phyloP scores from a whole-genome alignment of 371 early-diverging fungal genomes.

The Rhizopus microsporus region DNA sequence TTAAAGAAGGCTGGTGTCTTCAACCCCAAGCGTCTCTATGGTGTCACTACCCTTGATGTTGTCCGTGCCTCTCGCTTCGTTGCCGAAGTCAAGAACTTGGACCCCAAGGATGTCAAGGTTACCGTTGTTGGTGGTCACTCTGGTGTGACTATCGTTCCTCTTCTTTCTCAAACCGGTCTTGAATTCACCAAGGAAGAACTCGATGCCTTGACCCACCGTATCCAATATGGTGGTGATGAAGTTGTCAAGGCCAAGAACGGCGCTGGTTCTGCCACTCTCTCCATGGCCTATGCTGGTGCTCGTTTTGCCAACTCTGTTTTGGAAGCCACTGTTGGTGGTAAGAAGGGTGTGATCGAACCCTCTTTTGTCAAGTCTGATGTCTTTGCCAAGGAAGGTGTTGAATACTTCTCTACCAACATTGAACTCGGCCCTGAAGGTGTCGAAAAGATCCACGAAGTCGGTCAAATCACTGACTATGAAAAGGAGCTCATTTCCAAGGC shows the following conservation, averaged over 20 bases:
- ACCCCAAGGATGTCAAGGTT: slow-evolving; percentile 79
- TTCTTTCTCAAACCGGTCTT: slow-evolving; percentile 87
- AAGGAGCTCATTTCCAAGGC: slow-evolving; percentile 86
- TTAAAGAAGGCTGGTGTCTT: slow-evolving; percentile 93
- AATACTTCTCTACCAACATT: slow-evolving; percentile 96
- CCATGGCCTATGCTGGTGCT: slow-evolving; percentile 98
- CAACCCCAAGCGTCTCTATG: slow-evolving; percentile 94
- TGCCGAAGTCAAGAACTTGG: slow-evolving; percentile 74
- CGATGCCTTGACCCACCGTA: slow-evolving; percentile 93
- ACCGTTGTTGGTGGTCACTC: slow-evolving; percentile 99
- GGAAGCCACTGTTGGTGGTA: slow-evolving; percentile 83
- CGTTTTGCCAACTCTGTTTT: slow-evolving; percentile 94
- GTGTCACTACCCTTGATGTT: slow-evolving; percentile 98
- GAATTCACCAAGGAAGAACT: slow-evolving; percentile 89
- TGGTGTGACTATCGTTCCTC: slow-evolving; percentile 97
- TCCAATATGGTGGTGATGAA: slow-evolving; percentile 99
- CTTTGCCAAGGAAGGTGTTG: slow-evolving; percentile 65
- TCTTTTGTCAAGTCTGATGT: slow-evolving; percentile 90
- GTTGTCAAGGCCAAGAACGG: slow-evolving; percentile 99
- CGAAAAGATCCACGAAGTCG: slow-evolving; percentile 89
- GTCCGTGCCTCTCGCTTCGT: slow-evolving; percentile 98
- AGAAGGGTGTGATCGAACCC: slow-evolving; percentile 91
- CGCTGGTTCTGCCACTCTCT: slow-evolving; percentile 96
- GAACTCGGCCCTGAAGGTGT: slow-evolving; percentile 95
- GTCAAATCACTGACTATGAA: slow-evolving; percentile 87